A percentile compares a stretch with the other conserved stretches of the same genome.
These are phyloP conservation scores for Pholiota adiposa DNA, from an alignment of 1,284 basidiomycete genomes.

Conservation along the genomic window DNA sequence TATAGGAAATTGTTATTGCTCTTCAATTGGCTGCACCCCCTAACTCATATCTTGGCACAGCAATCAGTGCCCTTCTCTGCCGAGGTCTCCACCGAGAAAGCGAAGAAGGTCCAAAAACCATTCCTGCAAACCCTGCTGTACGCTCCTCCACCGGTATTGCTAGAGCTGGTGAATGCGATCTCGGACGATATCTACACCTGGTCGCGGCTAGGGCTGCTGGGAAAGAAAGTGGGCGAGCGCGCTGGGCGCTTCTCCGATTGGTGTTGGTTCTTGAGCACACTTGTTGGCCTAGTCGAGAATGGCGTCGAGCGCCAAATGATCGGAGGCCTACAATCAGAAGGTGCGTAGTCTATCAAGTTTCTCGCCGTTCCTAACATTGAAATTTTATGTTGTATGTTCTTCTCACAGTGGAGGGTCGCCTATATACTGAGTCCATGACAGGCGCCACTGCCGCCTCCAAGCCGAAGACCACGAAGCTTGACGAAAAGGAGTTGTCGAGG, in stretches of 20 bases:
- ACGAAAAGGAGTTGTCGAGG: constrained; percentile 71
- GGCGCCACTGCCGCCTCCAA: constrained; percentile 74
- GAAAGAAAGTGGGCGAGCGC: constrained; percentile 62
- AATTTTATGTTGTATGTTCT: constrained; percentile 13
- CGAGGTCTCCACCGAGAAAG: constrained; percentile 38
- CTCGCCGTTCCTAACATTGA: constrained; percentile 10
- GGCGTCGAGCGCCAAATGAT: constrained; percentile 75
- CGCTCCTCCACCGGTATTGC: constrained; percentile 80
- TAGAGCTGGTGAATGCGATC: constrained; percentile 73
- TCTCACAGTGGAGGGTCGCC: constrained; percentile 62
- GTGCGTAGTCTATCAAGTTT: constrained; percentile 38
- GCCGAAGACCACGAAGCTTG: constrained; percentile 58
- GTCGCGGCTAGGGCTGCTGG: constrained; percentile 69
- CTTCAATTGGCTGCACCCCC: constrained; percentile 80
- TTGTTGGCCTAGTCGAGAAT: constrained; percentile 81
- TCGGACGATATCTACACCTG: constrained; percentile 79
- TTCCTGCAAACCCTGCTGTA: constrained; percentile 75
- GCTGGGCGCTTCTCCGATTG: constrained; percentile 78
- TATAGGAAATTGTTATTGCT: constrained; percentile 75
- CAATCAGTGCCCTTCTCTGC: constrained; percentile 62
- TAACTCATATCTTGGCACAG: constrained; percentile 68
- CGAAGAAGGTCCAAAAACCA: constrained; percentile 44
- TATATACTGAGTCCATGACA: constrained; percentile 74
- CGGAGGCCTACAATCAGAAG: constrained; percentile 60
- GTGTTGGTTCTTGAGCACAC: constrained; percentile 80